Evolutionary conservation across 257 asterid species (phyloP).

Genomic region (Ajuga chamaepitys): DNA sequence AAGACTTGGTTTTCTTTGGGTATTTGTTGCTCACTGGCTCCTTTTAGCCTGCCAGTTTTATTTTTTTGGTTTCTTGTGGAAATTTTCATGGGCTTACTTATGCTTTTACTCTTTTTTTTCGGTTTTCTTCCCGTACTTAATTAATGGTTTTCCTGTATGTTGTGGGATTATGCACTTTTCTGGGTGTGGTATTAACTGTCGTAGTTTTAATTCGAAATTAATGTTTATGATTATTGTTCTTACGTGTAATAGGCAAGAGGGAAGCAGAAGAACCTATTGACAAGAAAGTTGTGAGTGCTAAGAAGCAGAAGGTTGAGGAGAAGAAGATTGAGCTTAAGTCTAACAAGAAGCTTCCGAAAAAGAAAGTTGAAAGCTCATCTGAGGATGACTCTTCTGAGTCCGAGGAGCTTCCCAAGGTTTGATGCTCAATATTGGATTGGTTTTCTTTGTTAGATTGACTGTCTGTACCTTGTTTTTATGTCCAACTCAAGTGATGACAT

Average conservation of each 20-base stretch:
- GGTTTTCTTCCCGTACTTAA: neutral
- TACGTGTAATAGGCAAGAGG: conserved; percentile 31
- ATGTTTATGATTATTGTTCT: neutral
- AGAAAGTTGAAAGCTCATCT: conserved; percentile 50
- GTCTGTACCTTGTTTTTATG: neutral
- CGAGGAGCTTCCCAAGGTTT: conserved; percentile 32
- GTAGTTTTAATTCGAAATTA: neutral
- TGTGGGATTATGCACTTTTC: neutral
- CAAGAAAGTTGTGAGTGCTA: conserved; percentile 22
- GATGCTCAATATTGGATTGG: neutral
- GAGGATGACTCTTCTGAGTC: conserved; percentile 33
- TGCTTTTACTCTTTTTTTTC: neutral
- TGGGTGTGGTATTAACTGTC: neutral
- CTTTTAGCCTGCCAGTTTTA: neutral
- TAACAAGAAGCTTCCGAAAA: conserved; percentile 30
- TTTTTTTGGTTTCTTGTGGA: neutral
- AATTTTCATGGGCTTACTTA: neutral
- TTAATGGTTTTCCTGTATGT: neutral
- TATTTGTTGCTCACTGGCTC: neutral
- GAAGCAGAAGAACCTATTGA: conserved; percentile 31
- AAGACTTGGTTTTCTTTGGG: neutral
- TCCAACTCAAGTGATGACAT: too few relatives aligned
- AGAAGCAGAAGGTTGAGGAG: conserved; percentile 41
- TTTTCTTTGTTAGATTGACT: neutral
- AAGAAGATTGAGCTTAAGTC: conserved; percentile 29